Percentiles rank a stretch among this genome's conserved stretches.
Conservation (phyloP, 2,329 filamentous ascomycete genomes). For the Cercospora sp. region DNA sequence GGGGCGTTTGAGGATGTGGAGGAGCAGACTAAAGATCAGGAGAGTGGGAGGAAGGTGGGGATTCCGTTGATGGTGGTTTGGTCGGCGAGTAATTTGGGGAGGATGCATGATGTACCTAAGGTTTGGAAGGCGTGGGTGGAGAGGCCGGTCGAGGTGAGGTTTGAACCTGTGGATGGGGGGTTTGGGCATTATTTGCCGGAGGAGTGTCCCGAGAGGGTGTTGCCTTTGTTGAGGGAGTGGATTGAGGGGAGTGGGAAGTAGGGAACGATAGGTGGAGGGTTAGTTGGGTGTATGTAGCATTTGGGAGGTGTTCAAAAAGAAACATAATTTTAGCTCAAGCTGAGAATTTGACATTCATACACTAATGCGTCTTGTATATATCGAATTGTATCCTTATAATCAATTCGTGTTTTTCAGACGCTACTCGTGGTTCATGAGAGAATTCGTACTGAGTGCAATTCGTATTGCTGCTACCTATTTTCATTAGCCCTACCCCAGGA, state of each 20-base stretch:
- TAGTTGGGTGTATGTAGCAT: no score
- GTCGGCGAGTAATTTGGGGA: constrained; percentile 45
- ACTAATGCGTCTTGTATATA: no score
- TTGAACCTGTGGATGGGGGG: constrained; percentile 39
- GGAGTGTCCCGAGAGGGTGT: constrained; percentile 44
- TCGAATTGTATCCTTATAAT: no score
- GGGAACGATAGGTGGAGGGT: not conserved
- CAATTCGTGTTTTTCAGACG: no score
- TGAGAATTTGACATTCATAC: no score
- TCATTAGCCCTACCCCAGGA: no score
- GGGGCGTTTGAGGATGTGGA: constrained; percentile 46
- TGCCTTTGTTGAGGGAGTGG: constrained; percentile 33
- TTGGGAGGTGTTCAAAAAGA: no score
- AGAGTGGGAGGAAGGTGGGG: constrained; percentile 46
- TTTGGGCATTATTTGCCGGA: constrained; percentile 52
- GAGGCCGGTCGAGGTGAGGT: constrained; percentile 36
- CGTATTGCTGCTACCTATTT: no score
- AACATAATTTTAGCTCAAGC: no score
- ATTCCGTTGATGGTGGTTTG: constrained; percentile 49
- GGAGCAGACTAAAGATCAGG: constrained; percentile 49
- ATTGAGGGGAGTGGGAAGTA: constrained; percentile 23
- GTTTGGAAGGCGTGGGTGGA: constrained; percentile 51
- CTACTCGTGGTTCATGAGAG: no score
- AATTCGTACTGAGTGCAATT: no score
- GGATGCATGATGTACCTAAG: constrained; percentile 44